Evolutionary conservation across 2,329 filamentous ascomycete species (phyloP).

Genomic region (Neofusicoccum cordaticola): DNA sequence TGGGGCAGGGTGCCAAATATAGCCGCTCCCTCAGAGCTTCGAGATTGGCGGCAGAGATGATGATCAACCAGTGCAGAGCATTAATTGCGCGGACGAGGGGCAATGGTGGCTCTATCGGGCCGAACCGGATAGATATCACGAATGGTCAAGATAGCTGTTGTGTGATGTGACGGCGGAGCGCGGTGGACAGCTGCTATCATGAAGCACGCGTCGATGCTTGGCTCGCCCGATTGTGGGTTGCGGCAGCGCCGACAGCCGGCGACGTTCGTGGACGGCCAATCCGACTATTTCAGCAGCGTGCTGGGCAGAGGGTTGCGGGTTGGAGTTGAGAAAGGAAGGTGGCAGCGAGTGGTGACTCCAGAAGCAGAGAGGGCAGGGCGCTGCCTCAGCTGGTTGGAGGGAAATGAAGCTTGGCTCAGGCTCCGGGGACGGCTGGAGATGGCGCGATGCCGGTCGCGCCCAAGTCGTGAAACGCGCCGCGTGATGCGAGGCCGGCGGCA

Average conservation of each 20-base stretch:
- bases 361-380: not conserved
- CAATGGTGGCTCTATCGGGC: not conserved
- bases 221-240: not conserved
- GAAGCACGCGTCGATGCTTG: not conserved
- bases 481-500: not conserved
- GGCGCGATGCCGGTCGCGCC: conserved; percentile 10
- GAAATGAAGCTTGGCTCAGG: conserved; percentile 9
- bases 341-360: not conserved
- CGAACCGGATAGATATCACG: not conserved
- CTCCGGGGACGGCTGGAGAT: not conserved
- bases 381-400: not conserved
- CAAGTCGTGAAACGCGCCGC: not conserved
- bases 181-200: not conserved
- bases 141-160: not conserved
- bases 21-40: not conserved
- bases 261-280: not conserved
- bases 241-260: not conserved
- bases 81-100: not conserved
- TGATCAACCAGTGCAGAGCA: not conserved
- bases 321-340: conserved; percentile 12
- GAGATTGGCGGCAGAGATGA: not conserved
- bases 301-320: not conserved
- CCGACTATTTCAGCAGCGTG: not conserved
- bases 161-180: not conserved
- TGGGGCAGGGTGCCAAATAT: not conserved